Conservation (phyloP, 768 basidiomycete species). For the Boletellus emodensis region DNA sequence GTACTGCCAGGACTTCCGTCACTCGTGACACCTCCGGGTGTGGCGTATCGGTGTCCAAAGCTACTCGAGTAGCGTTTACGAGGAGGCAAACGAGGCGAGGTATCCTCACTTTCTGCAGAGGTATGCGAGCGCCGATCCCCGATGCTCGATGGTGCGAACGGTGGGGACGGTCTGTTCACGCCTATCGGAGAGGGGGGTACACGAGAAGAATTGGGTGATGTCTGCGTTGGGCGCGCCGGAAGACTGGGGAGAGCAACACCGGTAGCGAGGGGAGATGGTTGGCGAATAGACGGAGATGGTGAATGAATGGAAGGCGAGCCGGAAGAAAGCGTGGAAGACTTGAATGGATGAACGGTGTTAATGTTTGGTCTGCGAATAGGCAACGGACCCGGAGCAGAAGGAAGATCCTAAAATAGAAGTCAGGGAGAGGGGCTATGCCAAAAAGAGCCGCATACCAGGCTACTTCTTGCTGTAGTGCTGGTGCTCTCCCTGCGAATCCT, state of each 20-base stretch:
- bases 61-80: conserved; percentile 74
- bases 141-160: conserved; percentile 40
- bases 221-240: conserved; percentile 35
- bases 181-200: conserved; percentile 39
- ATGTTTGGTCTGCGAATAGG: conserved; percentile 45
- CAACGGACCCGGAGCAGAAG: conserved; percentile 36
- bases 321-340: conserved; percentile 46
- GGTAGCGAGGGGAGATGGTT: conserved; percentile 42
- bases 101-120: conserved; percentile 35
- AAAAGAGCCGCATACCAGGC: conserved; percentile 13
- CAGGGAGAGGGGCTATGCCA: conserved; percentile 2
- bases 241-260: conserved; percentile 29
- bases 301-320: conserved; percentile 48
- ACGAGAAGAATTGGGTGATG: conserved; percentile 42
- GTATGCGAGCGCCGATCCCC: conserved; percentile 39
- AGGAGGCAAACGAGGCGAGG: conserved; percentile 21
- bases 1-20: conserved; percentile 27
- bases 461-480: conserved; percentile 36
- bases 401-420: conserved; percentile 31
- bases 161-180: conserved; percentile 34
- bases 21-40: conserved; percentile 40
- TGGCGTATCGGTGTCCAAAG: conserved; percentile 67
- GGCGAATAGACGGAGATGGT: conserved; percentile 44
- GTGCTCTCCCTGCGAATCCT: conserved; percentile 52
- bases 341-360: conserved; percentile 44